Conservation (phyloP, 2,329 filamentous ascomycete genomes). For the Hypoxylon sp. region DNA sequence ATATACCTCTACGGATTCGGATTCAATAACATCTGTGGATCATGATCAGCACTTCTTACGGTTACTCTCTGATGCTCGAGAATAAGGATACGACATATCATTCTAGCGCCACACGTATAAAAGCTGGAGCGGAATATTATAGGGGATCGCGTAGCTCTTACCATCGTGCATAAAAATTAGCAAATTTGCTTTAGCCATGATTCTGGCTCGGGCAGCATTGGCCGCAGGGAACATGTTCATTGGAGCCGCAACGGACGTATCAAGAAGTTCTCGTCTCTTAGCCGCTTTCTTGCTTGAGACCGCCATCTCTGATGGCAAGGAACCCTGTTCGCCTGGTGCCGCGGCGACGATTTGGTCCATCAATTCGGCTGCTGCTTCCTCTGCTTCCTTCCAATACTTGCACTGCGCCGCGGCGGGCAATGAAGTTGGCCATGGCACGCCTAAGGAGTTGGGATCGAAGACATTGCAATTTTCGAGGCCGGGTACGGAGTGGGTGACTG, state of each 20-base stretch:
- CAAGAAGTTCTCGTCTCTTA: slow-evolving; percentile 23
- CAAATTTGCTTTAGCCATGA: slow-evolving; percentile 25
- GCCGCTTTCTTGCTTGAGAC: slow-evolving; percentile 19
- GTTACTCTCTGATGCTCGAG: background rate
- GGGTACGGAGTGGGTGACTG: slow-evolving; percentile 4
- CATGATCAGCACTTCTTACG: background rate
- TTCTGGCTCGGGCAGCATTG: slow-evolving; percentile 15
- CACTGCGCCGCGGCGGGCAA: slow-evolving; percentile 25
- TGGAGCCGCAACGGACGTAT: slow-evolving; percentile 18
- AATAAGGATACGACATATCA: background rate
- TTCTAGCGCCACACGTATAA: background rate
- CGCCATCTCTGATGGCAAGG: slow-evolving; percentile 22
- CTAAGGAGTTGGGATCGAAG: slow-evolving; percentile 4
- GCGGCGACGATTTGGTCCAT: slow-evolving; percentile 25
- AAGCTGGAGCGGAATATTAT: background rate
- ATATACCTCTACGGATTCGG: slow-evolving; percentile 22
- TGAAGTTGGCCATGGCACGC: slow-evolving; percentile 28
- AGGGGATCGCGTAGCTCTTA: background rate
- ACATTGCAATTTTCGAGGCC: slow-evolving; percentile 32
- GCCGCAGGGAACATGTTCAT: slow-evolving; percentile 31
- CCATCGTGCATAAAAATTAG: slow-evolving; percentile 29
- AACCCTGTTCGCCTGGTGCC: slow-evolving; percentile 12
- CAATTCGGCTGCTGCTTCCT: slow-evolving; percentile 16
- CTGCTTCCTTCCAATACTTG: slow-evolving; percentile 26
- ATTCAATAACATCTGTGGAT: slow-evolving; percentile 23